Base-by-base conservation (phyloP, 116 monocot species). In the Posidonia oceanica region DNA sequence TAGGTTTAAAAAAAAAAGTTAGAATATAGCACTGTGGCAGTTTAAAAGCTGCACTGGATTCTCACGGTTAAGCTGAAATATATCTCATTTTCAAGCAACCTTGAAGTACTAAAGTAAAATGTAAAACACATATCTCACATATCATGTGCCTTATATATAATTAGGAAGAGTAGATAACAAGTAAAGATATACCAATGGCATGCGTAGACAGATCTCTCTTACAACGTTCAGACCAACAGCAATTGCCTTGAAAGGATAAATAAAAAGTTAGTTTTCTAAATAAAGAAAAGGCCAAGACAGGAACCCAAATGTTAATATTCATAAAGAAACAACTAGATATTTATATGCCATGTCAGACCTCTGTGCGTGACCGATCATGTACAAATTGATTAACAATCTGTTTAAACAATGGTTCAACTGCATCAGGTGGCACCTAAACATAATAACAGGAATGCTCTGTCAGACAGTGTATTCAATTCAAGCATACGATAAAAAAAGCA, bases 341-440 rank as follows among this genome's bases (percentile, higher is more conserved):
- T 29, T 36, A 11, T 12, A 67, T 53, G 16, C 29, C 11, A 60
- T 39, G 37, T 39, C 64, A 53, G 70, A 95, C 95, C 91, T 95
- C 95, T 56, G 95, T 80, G 41, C 86, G 86, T 66, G 86, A 86
- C 67, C 75, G 95, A 70, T 95, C 91, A 69, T 95, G 88, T 64
- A 95, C 88, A 84, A 95, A 95, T 36, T 91, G 88, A 80, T 95
- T 88, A 51, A 95, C 95, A 72, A 95, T 81, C 76, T 88, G 88
- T 66, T 56, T 91, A 71, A 95, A 95, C 41, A 95, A 69, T 75
- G 95, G 95, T 78, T 95, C 86, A 71, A 95, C 95, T n/a, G 91
- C 95, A 86, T 91, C 88, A 63, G 95, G 91, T 59, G 95, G 91
- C n/a, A 91, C 91, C 95, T 95, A 65, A 72, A 36, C 29, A 70